These are phyloP conservation scores for Kandelia obovata DNA, from an alignment of 345 rosid genomes.

Conservation along the genomic window DNA sequence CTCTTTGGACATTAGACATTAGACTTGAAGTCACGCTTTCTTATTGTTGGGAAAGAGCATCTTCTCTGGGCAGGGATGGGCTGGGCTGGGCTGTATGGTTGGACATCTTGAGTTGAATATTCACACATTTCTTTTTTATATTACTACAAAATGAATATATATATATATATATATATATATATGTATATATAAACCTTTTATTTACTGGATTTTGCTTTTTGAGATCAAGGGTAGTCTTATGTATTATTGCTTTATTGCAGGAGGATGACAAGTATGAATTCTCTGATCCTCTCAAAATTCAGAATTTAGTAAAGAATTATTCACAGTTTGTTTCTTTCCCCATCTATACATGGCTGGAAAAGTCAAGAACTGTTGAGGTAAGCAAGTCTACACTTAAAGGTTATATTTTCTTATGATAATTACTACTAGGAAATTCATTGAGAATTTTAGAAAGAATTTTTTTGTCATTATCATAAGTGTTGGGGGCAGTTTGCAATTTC, in stretches of 20 bases:
- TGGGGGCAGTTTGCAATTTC: neutral
- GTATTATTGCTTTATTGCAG: slow-evolving; percentile 30
- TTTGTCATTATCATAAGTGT: too few species aligned
- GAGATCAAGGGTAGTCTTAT: neutral
- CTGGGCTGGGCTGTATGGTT: too few species aligned
- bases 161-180: too few species aligned
- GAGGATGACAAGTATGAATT: slow-evolving; percentile 92
- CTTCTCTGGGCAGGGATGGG: too few species aligned
- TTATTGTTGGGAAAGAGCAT: too few species aligned
- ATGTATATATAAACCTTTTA: too few species aligned
- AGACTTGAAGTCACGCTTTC: neutral
- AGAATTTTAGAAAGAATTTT: neutral
- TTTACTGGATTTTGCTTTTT: neutral
- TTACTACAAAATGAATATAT: too few species aligned
- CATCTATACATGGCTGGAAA: slow-evolving; percentile 90
- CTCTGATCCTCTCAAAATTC: slow-evolving; percentile 68
- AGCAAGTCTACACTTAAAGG: slow-evolving; percentile 6
- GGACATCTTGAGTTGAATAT: too few species aligned
- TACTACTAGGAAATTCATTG: neutral
- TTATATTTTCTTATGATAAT: neutral
- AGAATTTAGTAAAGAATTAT: slow-evolving; percentile 87
- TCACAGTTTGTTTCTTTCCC: slow-evolving; percentile 98
- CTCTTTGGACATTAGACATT: slow-evolving; percentile 2
- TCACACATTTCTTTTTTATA: too few species aligned
- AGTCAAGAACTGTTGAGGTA: slow-evolving; percentile 92